Base-by-base conservation (phyloP, 1,284 basidiomycete species). In the Ustilago tritici region DNA sequence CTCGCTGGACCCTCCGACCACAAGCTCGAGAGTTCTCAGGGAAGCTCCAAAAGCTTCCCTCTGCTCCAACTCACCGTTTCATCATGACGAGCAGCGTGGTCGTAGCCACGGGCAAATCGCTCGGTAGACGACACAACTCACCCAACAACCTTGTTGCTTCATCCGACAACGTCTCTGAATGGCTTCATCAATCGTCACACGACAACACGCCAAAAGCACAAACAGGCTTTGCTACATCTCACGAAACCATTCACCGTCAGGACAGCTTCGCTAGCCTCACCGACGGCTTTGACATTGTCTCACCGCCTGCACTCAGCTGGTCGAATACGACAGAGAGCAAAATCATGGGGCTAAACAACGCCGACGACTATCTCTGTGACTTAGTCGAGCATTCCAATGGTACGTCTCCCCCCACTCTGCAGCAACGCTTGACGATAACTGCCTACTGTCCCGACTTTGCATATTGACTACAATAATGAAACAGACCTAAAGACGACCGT, bases 91-190 rank as follows among this genome's bases (percentile, higher is more conserved):
- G 61, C 62, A 62, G 68, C 62, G 40, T 71, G 35, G n/a, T 68
- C n/a, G 50, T 61, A 6, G 59, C 68, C 34, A 57, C 57, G 6
- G 65, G 64, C 32, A 71, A 60, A 46, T 57, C 73, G 58, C 75
- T 77, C 14, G 70, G 75, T 36, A 77, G 70, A 61, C 75, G 75
- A 23, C 75, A 77, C 61, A 73, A 70, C 38, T 73, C 75, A 14
- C 61, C 70, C 63, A 64, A 56, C 64, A 77, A 63, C 36, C 75
- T 77, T 56, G 59, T 76, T 35, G 19, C 53, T 36, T n/a, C 53
- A 14, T 69, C 66, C 19, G 70, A 77, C 55, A 73, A 49, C 55
- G 60, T 77, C 19, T 54, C 59, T 11, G 75, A 77, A 15, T 77
- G 75, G 75, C 55, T 77, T 55, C 32, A 63, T 19, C 52, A 41